Evolutionary conservation across 2,329 filamentous ascomycete species (phyloP), one percentile per base, ranked within the genome.

Genomic region (Monosporascus sp.): DNA sequence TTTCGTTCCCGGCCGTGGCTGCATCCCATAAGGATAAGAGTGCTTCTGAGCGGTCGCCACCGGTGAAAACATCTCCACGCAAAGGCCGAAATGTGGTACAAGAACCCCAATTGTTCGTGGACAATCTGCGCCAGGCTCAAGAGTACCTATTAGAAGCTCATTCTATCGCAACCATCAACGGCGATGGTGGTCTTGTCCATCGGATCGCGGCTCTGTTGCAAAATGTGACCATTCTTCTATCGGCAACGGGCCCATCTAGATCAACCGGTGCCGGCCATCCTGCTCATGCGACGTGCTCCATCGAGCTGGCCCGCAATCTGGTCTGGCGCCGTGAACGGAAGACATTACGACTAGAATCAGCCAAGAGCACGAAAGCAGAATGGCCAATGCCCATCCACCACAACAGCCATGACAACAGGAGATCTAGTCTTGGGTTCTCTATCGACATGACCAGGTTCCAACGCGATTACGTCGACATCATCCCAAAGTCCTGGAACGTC

Each of bases 401-500:
- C 2, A 64, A 62, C 6, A 59, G 60, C 11, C 48, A 59, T 6
- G 64, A 67, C 25, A 49, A 63, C 5, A 69, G 72, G 44, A 73
- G 73, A 24, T 65, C 65, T 2, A 82, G 77, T 55, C 66, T 81
- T 18, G 75, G 73, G 1, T 66, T 75, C 52, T 69, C 74, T 5
- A 70, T 75, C 9, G 78, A 86, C 57, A 78, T 84, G 62, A 70
- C 75, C 44, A 76, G 77, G 25, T 95, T 96, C 63, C 88, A 93
- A 66, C 78, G 80, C 57, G 82, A 92, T 46, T 96, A 91, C 61
- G 79, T 97, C 49, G 89, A 97, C 63, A 87, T 93, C 48, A 84
- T 99, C 6, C 95, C 94, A 0, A 72, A 77, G 39, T 77, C 80
- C 6, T 99, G 94, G 94, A 90, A 85, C 47, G 88, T 92, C 1